Evolutionary conservation across 805 yeast genomes (phyloP), one percentile per base, ranked within the genome.

Genomic region (Yarrowia phangngaensis): DNA sequence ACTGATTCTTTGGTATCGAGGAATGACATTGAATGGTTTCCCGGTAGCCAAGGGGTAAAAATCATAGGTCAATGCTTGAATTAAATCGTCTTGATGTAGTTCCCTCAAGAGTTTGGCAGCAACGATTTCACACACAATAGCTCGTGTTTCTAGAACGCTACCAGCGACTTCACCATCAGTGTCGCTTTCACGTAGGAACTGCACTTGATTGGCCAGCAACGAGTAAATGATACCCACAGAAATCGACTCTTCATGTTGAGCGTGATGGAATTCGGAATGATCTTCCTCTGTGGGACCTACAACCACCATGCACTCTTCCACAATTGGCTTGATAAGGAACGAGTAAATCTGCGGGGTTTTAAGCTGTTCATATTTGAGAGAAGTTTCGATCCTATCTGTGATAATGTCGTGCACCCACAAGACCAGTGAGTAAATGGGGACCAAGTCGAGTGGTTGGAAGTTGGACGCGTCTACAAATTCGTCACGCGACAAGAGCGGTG

Each of bases 121-220:
- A 26, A 75, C 61, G n/a, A 73, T 56, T 58, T 76, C 81, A 56
- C 81, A 76, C 4, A 75, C 64, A 50, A 64, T 69, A 24, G 79
- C 71, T 47, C 77, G 69, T 3, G 80, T 74, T 5, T 56, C 47
- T 62, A 64, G 55, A 6, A 66, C 56, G 27, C 68, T 32, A 4
- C 45, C 45, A 3, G 23, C 29, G 1, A 27, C 24, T 19, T 32
- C 45, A 9, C 31, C 32, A 14, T 38, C 45, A 64, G 56, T 47
- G 6, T 58, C 52, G 28, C 60, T 53, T 27, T 67, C 70, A 41
- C 62, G 62, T 43, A 57, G 58, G 51, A 73, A 65, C 48, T 65
- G 71, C 28, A 58, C 56, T 48, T 70, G 62, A 32, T 62, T 61
- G 11, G 68, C 69, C 43, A 63, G 57, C 31, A 68, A 62, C 23